phyloP scores from a whole-genome alignment of 495 filamentous ascomycete species.

The Beverwykella pulmonaria region DNA sequence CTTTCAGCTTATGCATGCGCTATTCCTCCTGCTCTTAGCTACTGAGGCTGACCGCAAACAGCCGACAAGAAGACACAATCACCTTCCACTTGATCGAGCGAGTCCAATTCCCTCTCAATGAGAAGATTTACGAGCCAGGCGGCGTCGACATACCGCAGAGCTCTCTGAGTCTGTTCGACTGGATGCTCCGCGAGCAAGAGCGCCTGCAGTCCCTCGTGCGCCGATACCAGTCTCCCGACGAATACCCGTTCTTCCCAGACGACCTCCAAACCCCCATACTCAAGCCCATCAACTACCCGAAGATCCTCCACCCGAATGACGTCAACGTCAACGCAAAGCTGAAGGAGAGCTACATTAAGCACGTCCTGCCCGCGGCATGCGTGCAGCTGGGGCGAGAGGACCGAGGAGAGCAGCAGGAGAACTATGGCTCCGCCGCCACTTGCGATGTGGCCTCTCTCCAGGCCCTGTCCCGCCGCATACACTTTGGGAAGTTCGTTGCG shows the following conservation, averaged over 20 bases:
- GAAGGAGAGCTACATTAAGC: slow-evolving; percentile 78
- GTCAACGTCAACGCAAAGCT: slow-evolving; percentile 90
- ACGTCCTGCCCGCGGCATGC: slow-evolving; percentile 82
- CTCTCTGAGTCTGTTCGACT: slow-evolving; percentile 84
- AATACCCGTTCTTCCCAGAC: slow-evolving; percentile 95
- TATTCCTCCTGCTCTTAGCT: background rate
- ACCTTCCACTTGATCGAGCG: slow-evolving; percentile 98
- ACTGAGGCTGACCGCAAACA: slow-evolving; percentile 44
- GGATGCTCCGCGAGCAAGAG: slow-evolving; percentile 88
- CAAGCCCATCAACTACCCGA: slow-evolving; percentile 83
- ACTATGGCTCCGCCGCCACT: slow-evolving; percentile 91
- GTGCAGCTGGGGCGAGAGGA: slow-evolving; percentile 70
- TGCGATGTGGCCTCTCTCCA: slow-evolving; percentile 90
- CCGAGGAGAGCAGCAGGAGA: slow-evolving; percentile 84
- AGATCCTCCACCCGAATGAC: slow-evolving; percentile 86
- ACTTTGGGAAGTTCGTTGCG: slow-evolving; percentile 98
- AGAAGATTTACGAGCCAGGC: slow-evolving; percentile 79
- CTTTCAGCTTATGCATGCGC: slow-evolving; percentile 85
- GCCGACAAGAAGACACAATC: slow-evolving; percentile 96
- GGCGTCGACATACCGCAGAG: slow-evolving; percentile 77
- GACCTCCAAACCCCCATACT: slow-evolving; percentile 79
- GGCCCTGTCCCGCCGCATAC: slow-evolving; percentile 86
- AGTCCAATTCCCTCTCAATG: slow-evolving; percentile 93
- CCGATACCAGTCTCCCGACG: slow-evolving; percentile 93
- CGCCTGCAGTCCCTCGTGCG: slow-evolving; percentile 90